Evolutionary conservation across 108 stramenopile species (phyloP), one percentile per base, ranked within the genome.

Genomic region (Halocafeteria seosinensis): DNA sequence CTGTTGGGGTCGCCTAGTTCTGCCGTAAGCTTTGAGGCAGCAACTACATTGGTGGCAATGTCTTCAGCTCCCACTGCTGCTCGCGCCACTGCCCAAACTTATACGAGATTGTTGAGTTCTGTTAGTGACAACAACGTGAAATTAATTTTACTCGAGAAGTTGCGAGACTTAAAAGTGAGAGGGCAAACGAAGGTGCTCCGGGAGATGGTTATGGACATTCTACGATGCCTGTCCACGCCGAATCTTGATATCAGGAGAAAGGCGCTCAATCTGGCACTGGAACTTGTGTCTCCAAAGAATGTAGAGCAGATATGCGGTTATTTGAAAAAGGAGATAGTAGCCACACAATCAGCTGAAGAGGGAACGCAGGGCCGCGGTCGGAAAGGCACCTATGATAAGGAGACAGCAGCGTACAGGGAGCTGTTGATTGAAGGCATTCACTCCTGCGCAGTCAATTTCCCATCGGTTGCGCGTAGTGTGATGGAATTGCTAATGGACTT

Each of bases 111-210:
- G n/a, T 79, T 99, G 61, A 92, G 88, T 66, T 80, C 84, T 12
- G 87, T 88, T 69, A 91, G 87, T 66, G 97, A 99, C 70, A 93
- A 99, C 79, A 99, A 99, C 67, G 91, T 99, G 60, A 92, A 94
- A 73, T 78, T 99, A 47, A 95, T 99, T 74, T 85, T 95, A 0
- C 70, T 99, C 62, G 94, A 95, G 66, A 83, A 92, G 12, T 74
- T 99, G 24, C 88, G 87, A 60, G 79, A 75, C 37, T 76, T 99
- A 50, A 58, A 38, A 4, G 89, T 88, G 72, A 80, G 83, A 66
- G 86, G 84, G 61, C 93, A 99, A 66, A 61, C 83, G 61, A 91
- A 92, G 77, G 89, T 98, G 53, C 74, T 97, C 13, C 92, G 94
- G 71, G 93, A 95, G 68, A 74, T 92, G 30, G 78, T 95, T 52